Conservation (phyloP, 2,329 filamentous ascomycete genomes). For the Ascochyta lentis region DNA sequence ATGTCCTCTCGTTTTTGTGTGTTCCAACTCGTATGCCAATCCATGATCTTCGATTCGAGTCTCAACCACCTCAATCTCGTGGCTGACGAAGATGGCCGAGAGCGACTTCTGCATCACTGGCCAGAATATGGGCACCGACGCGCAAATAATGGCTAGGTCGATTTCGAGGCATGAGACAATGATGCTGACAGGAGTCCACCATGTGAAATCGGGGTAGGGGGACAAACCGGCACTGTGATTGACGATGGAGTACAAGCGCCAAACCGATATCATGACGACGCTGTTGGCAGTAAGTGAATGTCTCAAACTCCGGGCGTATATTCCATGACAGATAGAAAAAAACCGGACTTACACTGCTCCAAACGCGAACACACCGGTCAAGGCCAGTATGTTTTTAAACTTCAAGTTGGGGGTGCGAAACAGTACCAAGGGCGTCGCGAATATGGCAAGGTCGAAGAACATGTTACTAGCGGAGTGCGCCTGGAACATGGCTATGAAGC, state of each 20-base stretch:
- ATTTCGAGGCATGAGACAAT: slow-evolving; percentile 43
- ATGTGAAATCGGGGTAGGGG: slow-evolving; percentile 45
- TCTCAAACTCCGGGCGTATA: background rate
- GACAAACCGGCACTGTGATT: slow-evolving; percentile 34
- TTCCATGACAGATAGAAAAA: background rate
- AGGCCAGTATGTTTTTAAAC: slow-evolving; percentile 36
- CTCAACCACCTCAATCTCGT: slow-evolving; percentile 43
- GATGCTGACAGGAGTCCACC: slow-evolving; percentile 35
- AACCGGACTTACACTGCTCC: slow-evolving; percentile 39
- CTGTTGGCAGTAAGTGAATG: slow-evolving; percentile 26
- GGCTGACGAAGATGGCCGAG: slow-evolving; percentile 41
- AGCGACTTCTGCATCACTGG: slow-evolving; percentile 38
- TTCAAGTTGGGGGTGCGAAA: slow-evolving; percentile 37
- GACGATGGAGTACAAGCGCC: slow-evolving; percentile 41
- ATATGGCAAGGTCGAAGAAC: slow-evolving; percentile 44
- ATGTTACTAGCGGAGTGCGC: slow-evolving; percentile 44
- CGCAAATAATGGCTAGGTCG: slow-evolving; percentile 43
- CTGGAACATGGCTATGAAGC: slow-evolving; percentile 36
- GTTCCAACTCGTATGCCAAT: slow-evolving; percentile 37
- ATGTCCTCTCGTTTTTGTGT: slow-evolving; percentile 19
- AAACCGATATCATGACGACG: slow-evolving; percentile 39
- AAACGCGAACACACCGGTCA: slow-evolving; percentile 41
- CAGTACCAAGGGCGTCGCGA: slow-evolving; percentile 40
- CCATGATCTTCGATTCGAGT: slow-evolving; percentile 35
- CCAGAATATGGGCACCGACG: slow-evolving; percentile 48